Conservation (phyloP, 1,139 yeast species). For the Lodderomyces metapsilosis region DNA sequence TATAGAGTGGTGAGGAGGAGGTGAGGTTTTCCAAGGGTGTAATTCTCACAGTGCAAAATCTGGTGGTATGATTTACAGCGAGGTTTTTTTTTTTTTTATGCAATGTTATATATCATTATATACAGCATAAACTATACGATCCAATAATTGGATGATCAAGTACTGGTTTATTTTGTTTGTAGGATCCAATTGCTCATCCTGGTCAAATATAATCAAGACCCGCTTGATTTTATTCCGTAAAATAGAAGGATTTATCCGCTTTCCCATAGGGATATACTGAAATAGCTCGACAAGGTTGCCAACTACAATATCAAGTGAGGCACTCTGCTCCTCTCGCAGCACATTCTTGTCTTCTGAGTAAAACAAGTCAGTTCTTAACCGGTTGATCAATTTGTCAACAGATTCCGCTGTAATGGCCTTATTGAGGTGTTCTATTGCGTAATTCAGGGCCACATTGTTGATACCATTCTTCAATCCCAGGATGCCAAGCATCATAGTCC, state of each 20-base stretch:
- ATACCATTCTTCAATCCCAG: not conserved
- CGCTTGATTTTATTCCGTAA: conserved; percentile 4
- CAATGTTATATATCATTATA: conserved; percentile 23
- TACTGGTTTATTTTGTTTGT: conserved; percentile 25
- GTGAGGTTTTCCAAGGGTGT: not conserved
- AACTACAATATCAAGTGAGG: conserved; percentile 7
- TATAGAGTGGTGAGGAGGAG: not conserved
- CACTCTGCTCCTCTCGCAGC: not conserved
- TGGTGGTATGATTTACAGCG: not conserved
- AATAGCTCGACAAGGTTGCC: conserved; percentile 6
- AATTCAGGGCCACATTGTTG: conserved; percentile 1
- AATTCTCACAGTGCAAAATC: not conserved
- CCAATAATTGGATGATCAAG: conserved; percentile 30
- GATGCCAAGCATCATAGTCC: not conserved
- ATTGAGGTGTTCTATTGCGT: not conserved
- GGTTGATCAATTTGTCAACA: not conserved
- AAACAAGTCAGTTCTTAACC: not conserved
- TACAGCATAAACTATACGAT: conserved; percentile 26
- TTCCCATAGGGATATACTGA: not conserved
- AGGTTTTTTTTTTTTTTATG: not conserved
- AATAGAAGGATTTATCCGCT: not conserved
- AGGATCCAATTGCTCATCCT: conserved; percentile 5
- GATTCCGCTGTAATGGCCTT: not conserved
- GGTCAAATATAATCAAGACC: conserved; percentile 8
- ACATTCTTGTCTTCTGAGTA: not conserved